A percentile compares a stretch with the other conserved stretches of the same genome.
Evolutionary conservation across 768 basidiomycete genomes (phyloP).

Genomic region (Pulveroboletus sp.): DNA sequence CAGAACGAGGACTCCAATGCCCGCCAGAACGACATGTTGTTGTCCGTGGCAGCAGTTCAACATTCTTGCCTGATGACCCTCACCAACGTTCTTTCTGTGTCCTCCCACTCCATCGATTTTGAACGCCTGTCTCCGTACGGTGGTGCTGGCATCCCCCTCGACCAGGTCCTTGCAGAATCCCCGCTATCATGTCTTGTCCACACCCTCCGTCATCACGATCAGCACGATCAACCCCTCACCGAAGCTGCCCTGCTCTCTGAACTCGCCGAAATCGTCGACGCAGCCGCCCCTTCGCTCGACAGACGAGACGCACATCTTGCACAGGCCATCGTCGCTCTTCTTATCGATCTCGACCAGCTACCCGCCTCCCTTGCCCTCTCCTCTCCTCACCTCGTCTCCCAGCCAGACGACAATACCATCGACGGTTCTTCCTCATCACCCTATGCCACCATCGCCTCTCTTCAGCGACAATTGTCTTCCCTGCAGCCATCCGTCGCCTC

Average conservation of each 20-base stretch:
- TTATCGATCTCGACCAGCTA: slow-evolving; percentile 64
- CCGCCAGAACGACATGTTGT: slow-evolving; percentile 55
- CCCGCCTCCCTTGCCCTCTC: slow-evolving; percentile 32
- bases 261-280: slow-evolving; percentile 51
- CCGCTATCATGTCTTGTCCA: slow-evolving; percentile 20
- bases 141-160: slow-evolving; percentile 2
- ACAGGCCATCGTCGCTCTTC: slow-evolving; percentile 62
- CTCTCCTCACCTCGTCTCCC: slow-evolving; percentile 13
- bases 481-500: slow-evolving; percentile 42
- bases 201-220: slow-evolving; percentile 12
- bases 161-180: slow-evolving; percentile 15
- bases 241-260: slow-evolving; percentile 58
- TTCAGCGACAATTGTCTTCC: slow-evolving; percentile 66
- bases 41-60: slow-evolving; percentile 72
- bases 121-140: slow-evolving; percentile 58
- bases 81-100: slow-evolving; percentile 58
- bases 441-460: slow-evolving; percentile 50
- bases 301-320: slow-evolving; percentile 59
- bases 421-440: slow-evolving; percentile 1
- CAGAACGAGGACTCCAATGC: slow-evolving; percentile 18
- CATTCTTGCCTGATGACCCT: slow-evolving; percentile 72
- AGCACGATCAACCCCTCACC: slow-evolving; percentile 31
- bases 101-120: slow-evolving; percentile 37
- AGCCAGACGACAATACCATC: not conserved
- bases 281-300: slow-evolving; percentile 41